Percentiles rank a stretch among this genome's conserved stretches.
phyloP scores from a whole-genome alignment of 2,329 filamentous ascomycete species.

The Neonectria sp. region DNA sequence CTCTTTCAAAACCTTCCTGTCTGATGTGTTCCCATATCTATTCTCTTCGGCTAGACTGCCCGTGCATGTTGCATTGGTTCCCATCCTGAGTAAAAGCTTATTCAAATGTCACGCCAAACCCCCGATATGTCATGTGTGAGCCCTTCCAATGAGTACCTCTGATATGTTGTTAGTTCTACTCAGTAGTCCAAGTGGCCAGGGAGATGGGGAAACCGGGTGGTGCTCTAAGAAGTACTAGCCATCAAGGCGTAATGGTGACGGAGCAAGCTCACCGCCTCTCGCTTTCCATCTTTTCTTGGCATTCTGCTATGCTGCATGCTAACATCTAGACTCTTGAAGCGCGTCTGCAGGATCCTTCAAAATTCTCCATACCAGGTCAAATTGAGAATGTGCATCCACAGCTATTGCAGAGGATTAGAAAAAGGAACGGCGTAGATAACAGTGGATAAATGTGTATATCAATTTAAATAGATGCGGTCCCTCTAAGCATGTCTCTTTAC shows the following conservation, averaged over 20 bases:
- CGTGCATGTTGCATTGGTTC: background rate
- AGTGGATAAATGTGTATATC: background rate
- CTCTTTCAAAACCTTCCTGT: background rate
- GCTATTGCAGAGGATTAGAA: background rate
- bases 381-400: background rate
- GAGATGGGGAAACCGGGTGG: background rate
- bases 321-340: background rate
- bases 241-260: background rate
- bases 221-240: background rate
- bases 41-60: background rate
- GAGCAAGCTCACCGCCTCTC: constrained; percentile 1
- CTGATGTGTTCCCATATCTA: background rate
- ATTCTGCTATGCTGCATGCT: background rate
- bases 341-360: background rate
- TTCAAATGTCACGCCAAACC: background rate
- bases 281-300: background rate
- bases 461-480: background rate
- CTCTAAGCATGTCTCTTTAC: background rate
- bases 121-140: background rate
- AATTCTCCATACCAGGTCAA: background rate
- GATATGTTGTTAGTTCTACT: background rate
- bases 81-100: background rate
- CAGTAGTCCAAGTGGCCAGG: background rate
- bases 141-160: background rate
- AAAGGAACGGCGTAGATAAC: background rate